These are phyloP conservation scores for Liriodendron chinense DNA, from an alignment of 164 flowering plant genomes.

Conservation along the genomic window DNA sequence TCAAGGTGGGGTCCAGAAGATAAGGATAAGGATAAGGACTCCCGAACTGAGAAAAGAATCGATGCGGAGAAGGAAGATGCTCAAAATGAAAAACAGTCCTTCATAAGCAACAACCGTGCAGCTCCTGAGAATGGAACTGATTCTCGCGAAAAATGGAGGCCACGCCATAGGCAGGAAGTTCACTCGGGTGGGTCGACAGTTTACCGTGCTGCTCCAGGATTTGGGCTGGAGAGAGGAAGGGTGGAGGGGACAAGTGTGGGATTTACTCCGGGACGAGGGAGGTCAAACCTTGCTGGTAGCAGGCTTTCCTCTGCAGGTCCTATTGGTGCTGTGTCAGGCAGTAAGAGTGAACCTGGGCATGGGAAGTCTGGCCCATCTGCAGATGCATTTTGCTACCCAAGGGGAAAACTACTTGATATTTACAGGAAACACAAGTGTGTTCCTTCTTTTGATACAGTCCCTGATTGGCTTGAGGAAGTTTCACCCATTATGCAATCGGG, in stretches of 20 bases:
- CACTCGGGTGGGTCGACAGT: conserved; percentile 51
- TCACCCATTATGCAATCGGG: conserved; percentile 42
- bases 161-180: conserved; percentile 81
- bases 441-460: conserved; percentile 37
- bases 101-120: conserved; percentile 35
- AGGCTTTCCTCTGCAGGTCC: conserved; percentile 41
- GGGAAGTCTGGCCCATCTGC: conserved; percentile 38
- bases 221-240: conserved; percentile 68
- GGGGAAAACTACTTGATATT: conserved; percentile 89
- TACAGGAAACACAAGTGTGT: conserved; percentile 58
- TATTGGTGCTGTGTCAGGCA: conserved; percentile 41
- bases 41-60: conserved; percentile 54
- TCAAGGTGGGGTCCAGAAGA: conserved; percentile 98
- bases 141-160: conserved; percentile 97
- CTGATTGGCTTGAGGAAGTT: conserved; percentile 50
- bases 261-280: conserved; percentile 81
- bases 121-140: conserved; percentile 70
- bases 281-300: conserved; percentile 36
- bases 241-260: conserved; percentile 58
- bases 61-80: conserved; percentile 70
- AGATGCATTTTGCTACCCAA: conserved; percentile 60
- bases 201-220: conserved; percentile 87
- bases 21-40: conserved; percentile 72
- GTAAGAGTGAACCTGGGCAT: conserved; percentile 33
- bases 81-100: conserved; percentile 51